Percentiles rank a stretch among this genome's conserved stretches.
These are phyloP conservation scores for Auricularia sp. DNA, from an alignment of 768 basidiomycete species.

Conservation along the genomic window DNA sequence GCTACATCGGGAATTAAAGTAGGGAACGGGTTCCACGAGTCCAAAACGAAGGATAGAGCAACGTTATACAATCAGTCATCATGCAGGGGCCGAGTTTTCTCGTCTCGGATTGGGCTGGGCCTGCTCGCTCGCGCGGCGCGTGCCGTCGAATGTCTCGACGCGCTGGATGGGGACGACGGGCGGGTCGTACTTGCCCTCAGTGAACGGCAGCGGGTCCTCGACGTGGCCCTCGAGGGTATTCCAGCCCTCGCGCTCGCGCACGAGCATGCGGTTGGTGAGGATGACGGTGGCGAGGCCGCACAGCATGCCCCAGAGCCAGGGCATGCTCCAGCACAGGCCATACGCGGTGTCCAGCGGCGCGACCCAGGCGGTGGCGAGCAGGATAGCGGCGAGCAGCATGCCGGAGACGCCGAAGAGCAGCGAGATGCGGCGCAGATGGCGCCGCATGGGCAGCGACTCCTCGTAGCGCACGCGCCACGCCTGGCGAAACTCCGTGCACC, in stretches of 20 bases:
- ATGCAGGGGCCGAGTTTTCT: too few relatives aligned
- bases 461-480: conserved; percentile 24
- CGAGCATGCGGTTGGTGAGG: conserved; percentile 7
- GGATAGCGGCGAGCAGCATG: conserved; percentile 11
- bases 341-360: conserved; percentile 17
- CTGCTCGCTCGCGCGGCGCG: too few relatives aligned
- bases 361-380: conserved; percentile 18
- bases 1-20: too few relatives aligned
- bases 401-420: conserved; percentile 18
- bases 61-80: too few relatives aligned
- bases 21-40: too few relatives aligned
- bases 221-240: not conserved
- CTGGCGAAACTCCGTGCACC: conserved; percentile 21
- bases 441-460: conserved; percentile 17
- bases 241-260: not conserved
- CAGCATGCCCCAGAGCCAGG: conserved; percentile 22
- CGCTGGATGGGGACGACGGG: not conserved
- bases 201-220: not conserved
- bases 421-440: conserved; percentile 15
- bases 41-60: too few relatives aligned
- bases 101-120: too few relatives aligned
- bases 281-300: conserved; percentile 7
- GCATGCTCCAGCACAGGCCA: conserved; percentile 19
- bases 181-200: not conserved
- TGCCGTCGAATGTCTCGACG: not conserved